Evolutionary conservation across 768 basidiomycete species (phyloP), one percentile per base, ranked within the genome.

Genomic region (Boletus reticulatus): DNA sequence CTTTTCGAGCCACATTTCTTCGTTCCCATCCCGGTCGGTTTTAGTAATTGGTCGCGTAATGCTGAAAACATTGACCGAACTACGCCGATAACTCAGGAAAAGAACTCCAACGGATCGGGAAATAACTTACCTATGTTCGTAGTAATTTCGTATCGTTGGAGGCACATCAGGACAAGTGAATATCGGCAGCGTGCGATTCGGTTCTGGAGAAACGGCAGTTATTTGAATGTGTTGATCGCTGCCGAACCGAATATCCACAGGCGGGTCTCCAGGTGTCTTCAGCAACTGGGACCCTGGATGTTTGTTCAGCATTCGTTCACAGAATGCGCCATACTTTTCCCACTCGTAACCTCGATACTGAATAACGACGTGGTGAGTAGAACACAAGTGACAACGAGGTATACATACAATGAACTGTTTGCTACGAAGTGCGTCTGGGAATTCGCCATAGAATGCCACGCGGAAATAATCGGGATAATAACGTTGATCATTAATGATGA

Each of bases 341-440:
- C 91, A 94, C 65, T 94, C 93, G 65, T 86, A 90, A 2, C 94
- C 96, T 43, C 96, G 92, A 70, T 95, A 95, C 92, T 94, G 44
- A 43, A 44, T 47, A 39, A 24, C 48, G 57, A 50, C 61, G 12
- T 0, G 34, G 20, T 53, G 19, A 32, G 27, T 34, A 37, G 37
- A 12, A 57, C 22, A 29, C 3, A 37, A 17, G 38, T 1, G 20
- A 37, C 10, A 20, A 24, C 6, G 27, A n/a, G 27, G 22, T 52
- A 59, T 14, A 57, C 81, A 57, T 71, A 94, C 92, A 57, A 96
- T 87, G 74, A 94, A 98, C 55, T 94, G 90, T 70, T 95, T 96
- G 63, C 89, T 85, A 52, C 88, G 82, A 39, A 96, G 83, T 17
- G 91, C 91, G 19, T 76, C 81, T 0, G 93, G 93, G 75, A 95